Evolutionary conservation across 192 early-diverging fungal species (phyloP).

Genomic region (Rhizophlyctis rosea): DNA sequence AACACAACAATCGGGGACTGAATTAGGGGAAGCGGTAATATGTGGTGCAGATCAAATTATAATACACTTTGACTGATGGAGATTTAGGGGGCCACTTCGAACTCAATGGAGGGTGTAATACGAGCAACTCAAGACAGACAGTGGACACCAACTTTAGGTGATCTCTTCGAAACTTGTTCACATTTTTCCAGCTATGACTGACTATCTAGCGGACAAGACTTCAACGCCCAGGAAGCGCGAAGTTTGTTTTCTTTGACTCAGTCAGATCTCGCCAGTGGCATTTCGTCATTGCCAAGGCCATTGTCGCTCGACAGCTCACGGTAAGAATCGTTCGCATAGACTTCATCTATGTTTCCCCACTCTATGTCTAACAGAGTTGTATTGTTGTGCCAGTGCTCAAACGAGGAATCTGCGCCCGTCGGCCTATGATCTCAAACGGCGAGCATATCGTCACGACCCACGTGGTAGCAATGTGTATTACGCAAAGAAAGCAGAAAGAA

Average conservation of each 20-base stretch:
- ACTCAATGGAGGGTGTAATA: constrained; percentile 14
- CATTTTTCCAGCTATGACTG: no score
- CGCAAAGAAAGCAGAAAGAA: constrained; percentile 41
- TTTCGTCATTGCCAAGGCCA: no score
- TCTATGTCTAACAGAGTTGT: no score
- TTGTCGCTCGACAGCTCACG: no score
- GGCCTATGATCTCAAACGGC: not conserved
- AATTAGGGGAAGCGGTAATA: no score
- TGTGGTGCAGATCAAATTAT: no score
- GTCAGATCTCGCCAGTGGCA: constrained; percentile 23
- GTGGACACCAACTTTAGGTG: constrained; percentile 38
- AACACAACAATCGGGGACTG: constrained; percentile 38
- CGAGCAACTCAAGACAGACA: constrained; percentile 37
- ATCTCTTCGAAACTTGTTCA: not conserved
- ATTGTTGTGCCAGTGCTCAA: no score
- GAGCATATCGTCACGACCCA: not conserved
- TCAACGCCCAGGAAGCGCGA: constrained; percentile 21
- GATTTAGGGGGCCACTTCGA: no score
- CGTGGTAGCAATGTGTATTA: constrained; percentile 30
- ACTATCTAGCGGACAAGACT: no score
- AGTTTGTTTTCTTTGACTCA: constrained; percentile 16
- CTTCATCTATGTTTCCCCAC: no score
- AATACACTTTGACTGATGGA: no score
- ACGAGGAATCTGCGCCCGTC: not conserved
- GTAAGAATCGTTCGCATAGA: no score